A percentile compares a stretch with the other conserved stretches of the same genome.
Evolutionary conservation across 2,329 filamentous ascomycete genomes (phyloP).

Genomic region (Aspergillus jensenii): DNA sequence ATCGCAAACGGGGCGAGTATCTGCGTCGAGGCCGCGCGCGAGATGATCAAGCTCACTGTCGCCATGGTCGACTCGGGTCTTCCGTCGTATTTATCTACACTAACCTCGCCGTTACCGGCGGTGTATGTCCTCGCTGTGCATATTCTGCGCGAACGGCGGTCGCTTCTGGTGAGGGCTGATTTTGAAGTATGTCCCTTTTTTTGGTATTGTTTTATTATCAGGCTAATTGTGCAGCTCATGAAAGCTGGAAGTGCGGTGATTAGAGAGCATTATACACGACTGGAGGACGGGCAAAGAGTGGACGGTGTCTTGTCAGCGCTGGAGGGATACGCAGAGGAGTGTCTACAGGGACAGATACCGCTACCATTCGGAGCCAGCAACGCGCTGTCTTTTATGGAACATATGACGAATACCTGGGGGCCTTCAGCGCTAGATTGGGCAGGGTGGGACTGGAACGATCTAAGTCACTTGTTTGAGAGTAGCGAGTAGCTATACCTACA

Average conservation of each 20-base stretch:
- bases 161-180: background rate
- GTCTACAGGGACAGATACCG: background rate
- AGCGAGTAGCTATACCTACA: background rate
- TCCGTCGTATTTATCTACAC: background rate
- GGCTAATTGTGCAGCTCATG: background rate
- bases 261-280: background rate
- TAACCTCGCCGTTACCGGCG: background rate
- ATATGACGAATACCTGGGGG: background rate
- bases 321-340: background rate
- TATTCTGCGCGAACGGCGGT: background rate
- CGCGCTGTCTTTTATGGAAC: too few relatives aligned
- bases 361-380: background rate
- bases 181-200: background rate
- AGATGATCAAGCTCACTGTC: background rate
- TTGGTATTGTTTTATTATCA: background rate
- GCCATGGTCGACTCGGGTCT: background rate
- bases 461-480: conserved; percentile 3
- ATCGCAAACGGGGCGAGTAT: background rate
- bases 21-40: conserved; percentile 2
- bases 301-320: background rate
- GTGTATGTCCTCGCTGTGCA: background rate
- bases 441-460: conserved; percentile 6
- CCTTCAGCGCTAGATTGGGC: conserved; percentile 3
- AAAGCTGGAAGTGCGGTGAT: background rate
- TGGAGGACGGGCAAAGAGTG: background rate